Base-by-base conservation (phyloP, 371 early-diverging fungal genomes). In the Mortierella sp. region DNA sequence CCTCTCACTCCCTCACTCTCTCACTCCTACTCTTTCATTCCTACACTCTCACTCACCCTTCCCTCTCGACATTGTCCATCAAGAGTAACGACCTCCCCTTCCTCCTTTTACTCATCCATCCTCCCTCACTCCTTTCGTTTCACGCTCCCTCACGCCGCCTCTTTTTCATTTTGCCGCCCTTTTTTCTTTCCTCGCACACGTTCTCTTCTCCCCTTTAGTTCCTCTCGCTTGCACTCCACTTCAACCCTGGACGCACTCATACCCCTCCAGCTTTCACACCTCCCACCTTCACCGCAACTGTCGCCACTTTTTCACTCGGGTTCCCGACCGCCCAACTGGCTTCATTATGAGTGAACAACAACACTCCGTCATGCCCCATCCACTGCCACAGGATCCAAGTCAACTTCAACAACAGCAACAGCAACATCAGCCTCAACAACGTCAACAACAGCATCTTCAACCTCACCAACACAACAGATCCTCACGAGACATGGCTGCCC, bases 401-500 rank as follows among this genome's bases (percentile, higher is more conserved):
- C 72, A 61, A 48, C 79, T 37, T 26, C 79, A 74, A 16, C 75
- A 26, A n/a, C 79, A 26, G 19, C 79, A 37, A 57, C 61, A 71
- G 21, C 64, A 72, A 40, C 72, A 34, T 1, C 72, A 72, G 28
- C 76, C 64, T 26, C 80, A 74, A 10, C 73, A 61, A n/a, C n/a
- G n/a, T n/a, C n/a, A n/a, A 21, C 59, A 51, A 5, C 77, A 43
- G 0, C 78, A 55, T 0, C 69, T 69, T 21, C 73, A 61, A 3
- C 72, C 53, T 14, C 76, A 76, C 19, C 80, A 75, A 8, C 73
- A 61, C 14, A 48, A 43, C 69, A 74, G 83, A 76, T 83, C 83
- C 46, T 59, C 73, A n/a, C 55, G 69, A 46, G 78, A 84, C 77
- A 71, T 80, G 71, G 81, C 84, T 1, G 40, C 84, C 24, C 73